Evolutionary conservation across 257 asterid genomes (phyloP).

Genomic region (Solanum gracilifrons): DNA sequence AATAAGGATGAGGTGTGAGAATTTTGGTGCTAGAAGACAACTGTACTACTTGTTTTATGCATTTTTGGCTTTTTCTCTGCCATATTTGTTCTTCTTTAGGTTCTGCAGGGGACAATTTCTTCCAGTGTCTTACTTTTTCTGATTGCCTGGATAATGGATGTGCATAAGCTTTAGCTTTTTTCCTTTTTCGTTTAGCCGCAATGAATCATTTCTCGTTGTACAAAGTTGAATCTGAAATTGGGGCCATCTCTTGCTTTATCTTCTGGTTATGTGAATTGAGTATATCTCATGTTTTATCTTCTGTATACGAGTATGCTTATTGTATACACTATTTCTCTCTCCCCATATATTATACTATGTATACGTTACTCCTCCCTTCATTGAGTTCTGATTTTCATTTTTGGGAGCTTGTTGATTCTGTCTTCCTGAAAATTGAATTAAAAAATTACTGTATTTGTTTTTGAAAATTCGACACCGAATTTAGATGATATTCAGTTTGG

Average conservation of each 20-base stretch:
- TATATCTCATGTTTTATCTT: not conserved
- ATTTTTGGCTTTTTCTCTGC: not conserved
- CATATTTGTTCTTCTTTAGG: not conserved
- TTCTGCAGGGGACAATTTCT: not conserved
- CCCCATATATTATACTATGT: not conserved
- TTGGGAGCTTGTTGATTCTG: not conserved
- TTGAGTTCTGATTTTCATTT: not conserved
- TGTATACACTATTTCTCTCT: not conserved
- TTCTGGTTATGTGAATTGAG: not conserved
- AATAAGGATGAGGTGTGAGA: conserved; percentile 16
- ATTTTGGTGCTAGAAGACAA: conserved; percentile 13
- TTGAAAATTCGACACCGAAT: not conserved
- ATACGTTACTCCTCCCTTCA: not conserved
- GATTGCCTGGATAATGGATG: not conserved
- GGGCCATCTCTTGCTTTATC: not conserved
- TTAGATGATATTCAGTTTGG: not conserved
- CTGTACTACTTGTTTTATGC: not conserved
- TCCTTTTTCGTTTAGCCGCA: not conserved
- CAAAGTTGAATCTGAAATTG: not conserved
- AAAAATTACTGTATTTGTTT: no score
- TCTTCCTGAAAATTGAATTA: not conserved
- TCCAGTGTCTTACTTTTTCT: not conserved
- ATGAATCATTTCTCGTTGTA: not conserved
- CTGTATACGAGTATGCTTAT: not conserved
- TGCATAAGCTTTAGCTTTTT: conserved; percentile 8